These are phyloP conservation scores for Mortierella antarctica DNA, from an alignment of 192 early-diverging fungal genomes.

Conservation along the genomic window DNA sequence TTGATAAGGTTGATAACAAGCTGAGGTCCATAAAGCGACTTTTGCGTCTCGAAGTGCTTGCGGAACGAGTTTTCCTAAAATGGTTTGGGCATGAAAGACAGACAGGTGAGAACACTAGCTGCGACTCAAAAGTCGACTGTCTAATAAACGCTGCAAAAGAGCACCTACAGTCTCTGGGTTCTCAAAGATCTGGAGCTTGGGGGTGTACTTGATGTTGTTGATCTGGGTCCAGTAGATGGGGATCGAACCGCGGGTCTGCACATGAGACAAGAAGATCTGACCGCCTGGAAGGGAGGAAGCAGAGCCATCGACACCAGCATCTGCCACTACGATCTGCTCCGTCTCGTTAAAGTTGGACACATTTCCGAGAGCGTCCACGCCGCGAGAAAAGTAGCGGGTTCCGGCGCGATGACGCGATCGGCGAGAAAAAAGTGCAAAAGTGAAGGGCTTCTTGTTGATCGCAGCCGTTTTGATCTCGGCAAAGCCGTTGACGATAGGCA, in stretches of 20 bases:
- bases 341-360: conserved; percentile 99
- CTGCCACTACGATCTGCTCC: conserved; percentile 87
- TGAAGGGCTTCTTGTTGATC: conserved; percentile 77
- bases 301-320: conserved; percentile 53
- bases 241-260: conserved; percentile 96
- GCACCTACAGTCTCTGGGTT: conserved; percentile 70
- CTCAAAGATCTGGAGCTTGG: conserved; percentile 82
- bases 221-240: conserved; percentile 95
- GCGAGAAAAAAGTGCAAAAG: conserved; percentile 86
- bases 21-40: conserved; percentile 80
- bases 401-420: conserved; percentile 86
- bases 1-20: conserved; percentile 95
- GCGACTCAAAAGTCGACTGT: neutral
- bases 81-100: too few species aligned
- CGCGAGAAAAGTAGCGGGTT: conserved; percentile 93
- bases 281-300: conserved; percentile 49
- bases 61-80: conserved; percentile 72
- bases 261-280: conserved; percentile 74
- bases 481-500: conserved; percentile 94
- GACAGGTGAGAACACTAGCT: neutral
- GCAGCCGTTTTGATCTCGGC: conserved; percentile 65
- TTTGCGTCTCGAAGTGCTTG: conserved; percentile 79
- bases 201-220: conserved; percentile 92
- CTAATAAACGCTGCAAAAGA: neutral
- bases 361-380: conserved; percentile 90